A percentile compares a stretch with the other conserved stretches of the same genome.
phyloP scores from a whole-genome alignment of 306 rosid genomes.

The Prunus davidiana region DNA sequence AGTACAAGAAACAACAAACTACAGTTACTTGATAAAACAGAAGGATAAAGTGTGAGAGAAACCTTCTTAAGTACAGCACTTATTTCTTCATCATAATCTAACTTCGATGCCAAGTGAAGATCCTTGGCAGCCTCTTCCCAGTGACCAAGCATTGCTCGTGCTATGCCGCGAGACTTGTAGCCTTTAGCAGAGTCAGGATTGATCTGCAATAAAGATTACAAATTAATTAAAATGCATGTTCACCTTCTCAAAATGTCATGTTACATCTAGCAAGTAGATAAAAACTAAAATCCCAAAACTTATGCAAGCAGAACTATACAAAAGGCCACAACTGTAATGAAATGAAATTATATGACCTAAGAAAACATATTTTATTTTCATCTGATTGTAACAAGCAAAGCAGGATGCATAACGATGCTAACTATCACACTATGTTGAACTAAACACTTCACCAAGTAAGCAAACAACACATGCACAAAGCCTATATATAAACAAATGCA shows the following conservation, averaged over 20 bases:
- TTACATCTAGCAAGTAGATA: conserved; percentile 2
- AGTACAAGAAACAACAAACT: background rate
- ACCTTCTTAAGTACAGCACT: conserved; percentile 83
- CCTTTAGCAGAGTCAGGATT: conserved; percentile 97
- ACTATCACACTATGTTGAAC: background rate
- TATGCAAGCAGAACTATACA: background rate
- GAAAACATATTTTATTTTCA: background rate
- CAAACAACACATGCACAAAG: background rate
- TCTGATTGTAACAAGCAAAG: no score
- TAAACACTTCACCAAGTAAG: background rate
- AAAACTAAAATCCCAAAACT: background rate
- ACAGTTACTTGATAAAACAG: background rate
- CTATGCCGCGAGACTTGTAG: conserved; percentile 84
- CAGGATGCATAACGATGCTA: background rate
- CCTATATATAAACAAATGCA: no score
- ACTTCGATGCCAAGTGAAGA: conserved; percentile 80
- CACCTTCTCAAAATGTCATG: background rate
- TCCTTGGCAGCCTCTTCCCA: conserved; percentile 94
- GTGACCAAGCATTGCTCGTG: conserved; percentile 74
- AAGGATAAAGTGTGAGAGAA: conserved; percentile 13
- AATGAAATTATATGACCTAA: background rate
- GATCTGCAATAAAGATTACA: conserved; percentile 41
- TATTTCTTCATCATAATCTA: conserved; percentile 87
- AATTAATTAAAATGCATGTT: background rate
- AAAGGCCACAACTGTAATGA: background rate